phyloP scores from a whole-genome alignment of 495 filamentous ascomycete genomes.

The Penicillium cataractarum region DNA sequence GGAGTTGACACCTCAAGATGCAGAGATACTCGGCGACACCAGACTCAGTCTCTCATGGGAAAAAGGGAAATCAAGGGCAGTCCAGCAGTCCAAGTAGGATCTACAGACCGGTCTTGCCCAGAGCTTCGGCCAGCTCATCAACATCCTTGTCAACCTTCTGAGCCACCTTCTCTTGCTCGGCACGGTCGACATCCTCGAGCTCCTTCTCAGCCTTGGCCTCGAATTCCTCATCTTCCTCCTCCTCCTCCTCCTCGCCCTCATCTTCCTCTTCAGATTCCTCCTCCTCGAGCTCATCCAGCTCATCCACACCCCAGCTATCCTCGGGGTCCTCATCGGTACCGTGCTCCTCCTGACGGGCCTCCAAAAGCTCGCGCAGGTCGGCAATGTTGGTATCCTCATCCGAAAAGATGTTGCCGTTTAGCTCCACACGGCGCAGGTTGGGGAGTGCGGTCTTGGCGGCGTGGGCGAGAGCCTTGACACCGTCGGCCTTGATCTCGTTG shows the following conservation, averaged over 20 bases:
- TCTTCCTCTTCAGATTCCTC: conserved; percentile 66
- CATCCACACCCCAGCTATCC: conserved; percentile 82
- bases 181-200: conserved; percentile 70
- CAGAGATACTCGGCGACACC: conserved; percentile 7
- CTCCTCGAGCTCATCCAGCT: conserved; percentile 80
- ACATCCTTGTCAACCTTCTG: conserved; percentile 77
- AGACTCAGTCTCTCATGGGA: conserved; percentile 1
- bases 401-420: conserved; percentile 94
- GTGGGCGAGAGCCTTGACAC: conserved; percentile 68
- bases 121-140: conserved; percentile 73
- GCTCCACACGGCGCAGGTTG: conserved; percentile 76
- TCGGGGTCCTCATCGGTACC: conserved; percentile 52
- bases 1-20: neutral
- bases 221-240: conserved; percentile 63
- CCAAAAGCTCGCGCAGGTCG: conserved; percentile 53
- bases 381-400: conserved; percentile 75
- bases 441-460: conserved; percentile 68
- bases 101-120: conserved; percentile 65
- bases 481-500: conserved; percentile 84
- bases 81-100: neutral
- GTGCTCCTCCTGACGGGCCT: conserved; percentile 61
- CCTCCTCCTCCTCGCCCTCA: conserved; percentile 71
- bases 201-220: conserved; percentile 51
- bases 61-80: conserved; percentile 1
- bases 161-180: conserved; percentile 72